These are phyloP conservation scores for Eucalyptus paniculata DNA, from an alignment of 345 rosid species.

Conservation along the genomic window DNA sequence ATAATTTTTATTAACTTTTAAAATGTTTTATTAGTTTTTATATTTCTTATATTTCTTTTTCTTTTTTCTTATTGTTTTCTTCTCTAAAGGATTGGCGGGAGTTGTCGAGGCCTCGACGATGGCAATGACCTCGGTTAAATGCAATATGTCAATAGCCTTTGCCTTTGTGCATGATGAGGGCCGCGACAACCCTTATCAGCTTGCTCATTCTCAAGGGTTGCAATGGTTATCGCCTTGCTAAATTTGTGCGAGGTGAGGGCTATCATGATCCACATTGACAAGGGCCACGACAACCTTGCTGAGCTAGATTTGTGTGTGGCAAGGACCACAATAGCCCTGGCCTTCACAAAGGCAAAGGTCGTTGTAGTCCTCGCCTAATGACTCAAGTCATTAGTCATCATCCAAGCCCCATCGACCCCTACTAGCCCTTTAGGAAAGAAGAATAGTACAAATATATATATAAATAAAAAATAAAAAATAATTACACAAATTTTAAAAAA, in stretches of 20 bases:
- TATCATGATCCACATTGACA: neutral
- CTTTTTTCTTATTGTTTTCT: neutral
- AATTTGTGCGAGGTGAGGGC: neutral
- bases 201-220: neutral
- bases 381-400: neutral
- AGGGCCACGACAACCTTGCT: neutral
- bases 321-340: neutral
- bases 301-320: neutral
- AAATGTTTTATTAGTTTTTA: neutral
- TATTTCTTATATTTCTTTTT: neutral
- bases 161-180: neutral
- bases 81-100: neutral
- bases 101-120: rapidly evolving
- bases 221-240: rapidly evolving
- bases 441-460: neutral
- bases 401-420: neutral
- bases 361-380: neutral
- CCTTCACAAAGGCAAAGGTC: neutral
- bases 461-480: neutral
- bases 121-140: neutral
- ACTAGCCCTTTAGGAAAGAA: neutral
- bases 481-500: neutral
- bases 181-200: neutral
- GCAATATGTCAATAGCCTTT: neutral
- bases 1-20: neutral